Conservation (phyloP, 768 basidiomycete genomes). For the Gloeophyllum trabeum region DNA sequence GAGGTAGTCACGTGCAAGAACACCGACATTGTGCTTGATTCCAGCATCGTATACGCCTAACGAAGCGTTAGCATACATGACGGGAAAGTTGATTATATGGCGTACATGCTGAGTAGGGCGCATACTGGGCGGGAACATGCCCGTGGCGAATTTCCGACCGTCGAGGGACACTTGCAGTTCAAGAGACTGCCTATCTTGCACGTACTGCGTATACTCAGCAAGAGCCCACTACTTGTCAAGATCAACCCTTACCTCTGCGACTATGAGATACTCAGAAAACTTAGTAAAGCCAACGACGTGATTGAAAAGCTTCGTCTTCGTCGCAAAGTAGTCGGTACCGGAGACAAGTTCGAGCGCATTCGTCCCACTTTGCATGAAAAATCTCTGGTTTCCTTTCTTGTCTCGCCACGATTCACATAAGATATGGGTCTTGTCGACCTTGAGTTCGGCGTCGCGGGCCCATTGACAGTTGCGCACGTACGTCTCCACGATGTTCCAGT, state of each 20-base stretch:
- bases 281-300: constrained; percentile 91
- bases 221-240: not conserved
- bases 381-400: constrained; percentile 71
- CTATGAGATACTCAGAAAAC: constrained; percentile 93
- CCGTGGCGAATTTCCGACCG: constrained; percentile 74
- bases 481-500: constrained; percentile 67
- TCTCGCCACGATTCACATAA: constrained; percentile 81
- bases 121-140: constrained; percentile 86
- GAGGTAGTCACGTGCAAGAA: constrained; percentile 97
- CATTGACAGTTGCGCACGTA: constrained; percentile 91
- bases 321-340: constrained; percentile 62
- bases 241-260: constrained; percentile 67
- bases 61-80: not conserved
- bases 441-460: constrained; percentile 71
- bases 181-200: constrained; percentile 43
- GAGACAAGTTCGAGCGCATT: constrained; percentile 74
- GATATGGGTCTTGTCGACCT: constrained; percentile 79
- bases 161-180: constrained; percentile 90
- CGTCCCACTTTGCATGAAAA: constrained; percentile 27
- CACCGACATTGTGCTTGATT: constrained; percentile 86
- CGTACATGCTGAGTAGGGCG: constrained; percentile 81
- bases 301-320: constrained; percentile 71
- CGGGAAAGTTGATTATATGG: constrained; percentile 6
- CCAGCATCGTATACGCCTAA: constrained; percentile 87
- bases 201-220: constrained; percentile 25